Base-by-base conservation (phyloP, 306 rosid species). In the Gillenia trifoliata region DNA sequence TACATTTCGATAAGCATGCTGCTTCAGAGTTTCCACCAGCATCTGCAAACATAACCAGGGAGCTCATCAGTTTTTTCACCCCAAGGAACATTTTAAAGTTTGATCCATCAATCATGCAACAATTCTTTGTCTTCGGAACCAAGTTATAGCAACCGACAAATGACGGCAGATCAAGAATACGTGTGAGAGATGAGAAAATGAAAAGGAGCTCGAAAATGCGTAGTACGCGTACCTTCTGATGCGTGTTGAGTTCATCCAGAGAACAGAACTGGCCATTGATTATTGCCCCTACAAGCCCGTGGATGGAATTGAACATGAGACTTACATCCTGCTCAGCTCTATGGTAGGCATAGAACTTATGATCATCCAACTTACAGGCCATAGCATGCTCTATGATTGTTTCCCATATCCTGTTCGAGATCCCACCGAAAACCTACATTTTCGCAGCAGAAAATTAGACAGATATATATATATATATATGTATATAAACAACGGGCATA, bases 331-430 rank as follows among this genome's bases (percentile, higher is more conserved):
- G 49, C 11, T 61, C 71, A 6, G 5, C 8, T 4, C 47, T 2
- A 0, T 23, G 36, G 68, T 49, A 75, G 2, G 68, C 64, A 8
- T 75, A 70, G 23, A 50, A 9, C 76, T 41, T 41, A 3, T 9
- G 56, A 55, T 89, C 86, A 40, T 84, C 82, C 15, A 77, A 30
- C 25, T 45, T 78, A 66, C 90, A 85, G 16, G 77, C 8, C 57
- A 55, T 64, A 6, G 97, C 96, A 67, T 94, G 96, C 11, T 76
- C 30, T 47, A 75, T 61, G 34, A 94, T 89, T 10, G 41, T 61
- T 1, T 20, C 17, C 96, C 91, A 88, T 17, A 54, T 59, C 74
- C 63, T 81, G 3, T 29, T 81, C 0, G 81, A 43, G 86, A 88
- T 76, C 2, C 47, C 54, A 2, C 71, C 82, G 28, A 92, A 76